A percentile compares a stretch with the other conserved stretches of the same genome.
Conservation (phyloP, 306 rosid genomes). For the Adenanthera pavonina region DNA sequence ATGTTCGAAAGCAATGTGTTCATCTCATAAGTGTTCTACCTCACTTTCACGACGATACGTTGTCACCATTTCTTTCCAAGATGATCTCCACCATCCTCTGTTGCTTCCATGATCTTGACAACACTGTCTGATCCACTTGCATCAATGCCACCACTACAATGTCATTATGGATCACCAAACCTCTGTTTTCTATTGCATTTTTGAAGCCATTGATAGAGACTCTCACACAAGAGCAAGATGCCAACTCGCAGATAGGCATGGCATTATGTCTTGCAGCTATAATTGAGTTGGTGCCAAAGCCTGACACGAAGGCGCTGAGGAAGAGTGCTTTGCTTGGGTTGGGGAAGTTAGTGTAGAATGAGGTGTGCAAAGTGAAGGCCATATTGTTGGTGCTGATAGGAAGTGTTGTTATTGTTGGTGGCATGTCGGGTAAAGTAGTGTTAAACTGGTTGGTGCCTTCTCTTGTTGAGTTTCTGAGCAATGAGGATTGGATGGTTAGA, state of each 20-base stretch:
- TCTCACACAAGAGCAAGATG: conserved; percentile 74
- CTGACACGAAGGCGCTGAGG: conserved; percentile 59
- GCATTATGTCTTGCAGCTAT: conserved; percentile 92
- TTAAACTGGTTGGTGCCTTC: conserved; percentile 88
- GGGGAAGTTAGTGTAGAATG: conserved; percentile 77
- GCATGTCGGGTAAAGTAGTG: conserved; percentile 62
- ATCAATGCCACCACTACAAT: conserved; percentile 75
- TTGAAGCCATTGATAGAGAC: conserved; percentile 81
- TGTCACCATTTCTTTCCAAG: conserved; percentile 69
- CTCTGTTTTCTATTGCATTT: conserved; percentile 64
- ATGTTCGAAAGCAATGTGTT: conserved; percentile 86
- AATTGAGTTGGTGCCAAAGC: conserved; percentile 75
- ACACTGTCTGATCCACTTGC: conserved; percentile 80
- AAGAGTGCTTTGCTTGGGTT: conserved; percentile 63
- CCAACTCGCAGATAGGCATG: conserved; percentile 86
- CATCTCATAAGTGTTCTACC: conserved; percentile 60
- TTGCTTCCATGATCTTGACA: conserved; percentile 83
- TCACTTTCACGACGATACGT: conserved; percentile 71
- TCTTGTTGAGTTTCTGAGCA: conserved; percentile 65
- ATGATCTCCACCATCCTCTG: conserved; percentile 83
- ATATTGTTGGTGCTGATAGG: conserved; percentile 77
- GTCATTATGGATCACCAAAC: conserved; percentile 79
- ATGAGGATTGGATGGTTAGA: conserved; percentile 92
- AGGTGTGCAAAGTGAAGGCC: conserved; percentile 79
- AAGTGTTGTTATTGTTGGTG: conserved; percentile 69